phyloP scores from a whole-genome alignment of 2,329 filamentous ascomycete species.

The Clathrospora elynae region DNA sequence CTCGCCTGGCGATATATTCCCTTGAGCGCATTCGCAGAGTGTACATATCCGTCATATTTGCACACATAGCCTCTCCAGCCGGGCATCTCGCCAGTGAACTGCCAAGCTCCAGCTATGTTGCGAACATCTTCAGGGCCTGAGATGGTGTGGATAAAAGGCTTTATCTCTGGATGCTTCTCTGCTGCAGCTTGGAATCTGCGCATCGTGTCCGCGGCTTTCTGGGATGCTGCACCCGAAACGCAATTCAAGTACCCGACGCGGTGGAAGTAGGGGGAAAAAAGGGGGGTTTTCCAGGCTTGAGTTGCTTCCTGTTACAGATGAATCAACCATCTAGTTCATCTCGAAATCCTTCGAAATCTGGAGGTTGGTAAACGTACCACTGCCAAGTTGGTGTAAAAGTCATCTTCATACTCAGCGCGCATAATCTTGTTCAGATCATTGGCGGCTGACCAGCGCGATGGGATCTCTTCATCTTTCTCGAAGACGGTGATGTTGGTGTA shows the following conservation, averaged over 20 bases:
- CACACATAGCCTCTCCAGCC: conserved; percentile 67
- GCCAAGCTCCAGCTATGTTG: conserved; percentile 50
- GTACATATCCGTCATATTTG: conserved; percentile 61
- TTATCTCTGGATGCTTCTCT: conserved; percentile 50
- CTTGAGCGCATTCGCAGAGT: conserved; percentile 58
- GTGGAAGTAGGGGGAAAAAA: conserved; percentile 61
- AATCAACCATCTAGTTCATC: conserved; percentile 5
- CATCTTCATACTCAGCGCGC: conserved; percentile 63
- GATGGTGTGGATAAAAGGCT: conserved; percentile 36
- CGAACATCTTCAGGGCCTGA: conserved; percentile 48
- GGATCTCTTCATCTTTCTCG: conserved; percentile 48
- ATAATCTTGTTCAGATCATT: conserved; percentile 68
- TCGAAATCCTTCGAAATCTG: background rate
- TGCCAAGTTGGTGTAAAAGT: conserved; percentile 61
- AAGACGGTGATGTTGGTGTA: conserved; percentile 40
- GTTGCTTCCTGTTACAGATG: conserved; percentile 54
- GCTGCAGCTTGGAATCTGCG: conserved; percentile 51
- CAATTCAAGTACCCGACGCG: conserved; percentile 59
- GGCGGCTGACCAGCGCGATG: conserved; percentile 59
- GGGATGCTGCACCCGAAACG: conserved; percentile 55
- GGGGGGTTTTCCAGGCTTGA: conserved; percentile 58
- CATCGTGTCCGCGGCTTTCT: conserved; percentile 57
- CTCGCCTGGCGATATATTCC: conserved; percentile 54
- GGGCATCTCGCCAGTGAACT: conserved; percentile 54
- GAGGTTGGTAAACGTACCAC: conserved; percentile 51